Percentiles rank a stretch among this genome's conserved stretches.
Conservation (phyloP, 2,329 filamentous ascomycete genomes). For the Penicillium sumatraense region DNA sequence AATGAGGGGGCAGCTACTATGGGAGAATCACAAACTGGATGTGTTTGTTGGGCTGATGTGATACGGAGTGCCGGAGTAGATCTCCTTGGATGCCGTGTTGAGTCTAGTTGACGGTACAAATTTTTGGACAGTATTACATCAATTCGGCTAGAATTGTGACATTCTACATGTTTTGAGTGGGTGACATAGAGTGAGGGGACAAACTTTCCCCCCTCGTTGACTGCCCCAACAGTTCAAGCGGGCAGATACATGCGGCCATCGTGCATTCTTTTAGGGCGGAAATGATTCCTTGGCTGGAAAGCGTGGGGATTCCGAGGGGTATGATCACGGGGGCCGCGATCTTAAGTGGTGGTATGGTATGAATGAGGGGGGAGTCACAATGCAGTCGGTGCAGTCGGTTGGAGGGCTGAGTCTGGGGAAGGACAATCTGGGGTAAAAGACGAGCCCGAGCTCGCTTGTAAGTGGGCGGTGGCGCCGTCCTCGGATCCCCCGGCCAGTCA, state of each 20-base stretch:
- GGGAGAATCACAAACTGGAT: neutral
- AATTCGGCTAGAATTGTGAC: neutral
- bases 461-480: slow-evolving; percentile 17
- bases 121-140: neutral
- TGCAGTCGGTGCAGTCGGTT: neutral
- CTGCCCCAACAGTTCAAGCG: slow-evolving; percentile 1
- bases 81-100: neutral
- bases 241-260: neutral
- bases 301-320: neutral
- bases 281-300: neutral
- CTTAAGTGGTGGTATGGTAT: neutral
- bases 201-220: slow-evolving; percentile 1
- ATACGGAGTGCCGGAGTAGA: slow-evolving; percentile 1
- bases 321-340: neutral
- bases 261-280: neutral
- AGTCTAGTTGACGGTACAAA: neutral
- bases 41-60: neutral
- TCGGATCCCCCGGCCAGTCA: slow-evolving; percentile 29
- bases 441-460: slow-evolving; percentile 6
- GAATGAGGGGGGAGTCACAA: neutral
- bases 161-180: neutral
- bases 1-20: neutral
- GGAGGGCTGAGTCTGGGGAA: slow-evolving; percentile 21
- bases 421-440: slow-evolving; percentile 31
- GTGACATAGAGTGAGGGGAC: neutral